A percentile compares a stretch with the other conserved stretches of the same genome.
Conservation (phyloP, 2,329 filamentous ascomycete genomes). For the Ascosphaera pollenicola region DNA sequence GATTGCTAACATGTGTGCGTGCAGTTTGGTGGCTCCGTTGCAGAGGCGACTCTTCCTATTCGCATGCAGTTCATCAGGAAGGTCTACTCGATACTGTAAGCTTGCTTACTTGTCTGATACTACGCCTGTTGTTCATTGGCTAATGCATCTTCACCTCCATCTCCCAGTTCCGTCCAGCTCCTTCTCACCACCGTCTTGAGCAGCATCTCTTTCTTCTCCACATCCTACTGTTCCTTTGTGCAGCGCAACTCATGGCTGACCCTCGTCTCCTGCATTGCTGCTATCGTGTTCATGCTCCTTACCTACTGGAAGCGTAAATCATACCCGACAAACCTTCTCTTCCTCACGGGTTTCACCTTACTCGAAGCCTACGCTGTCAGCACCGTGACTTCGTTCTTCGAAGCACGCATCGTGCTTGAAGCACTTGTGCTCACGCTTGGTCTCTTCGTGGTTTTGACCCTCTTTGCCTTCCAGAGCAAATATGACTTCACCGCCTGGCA, state of each 20-base stretch:
- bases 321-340: slow-evolving; percentile 84
- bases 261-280: slow-evolving; percentile 65
- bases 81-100: slow-evolving; percentile 81
- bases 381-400: slow-evolving; percentile 80
- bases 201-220: slow-evolving; percentile 66
- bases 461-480: slow-evolving; percentile 92
- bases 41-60: slow-evolving; percentile 86
- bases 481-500: slow-evolving; percentile 98
- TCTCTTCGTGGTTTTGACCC: slow-evolving; percentile 39
- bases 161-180: slow-evolving; percentile 58
- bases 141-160: not conserved
- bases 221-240: slow-evolving; percentile 65
- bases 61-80: slow-evolving; percentile 94
- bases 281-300: slow-evolving; percentile 63
- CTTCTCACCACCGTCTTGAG: slow-evolving; percentile 63
- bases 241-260: slow-evolving; percentile 65
- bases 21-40: slow-evolving; percentile 86
- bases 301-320: slow-evolving; percentile 94
- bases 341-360: slow-evolving; percentile 73
- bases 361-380: slow-evolving; percentile 87
- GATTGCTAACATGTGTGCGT: slow-evolving; percentile 41
- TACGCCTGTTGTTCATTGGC: not conserved
- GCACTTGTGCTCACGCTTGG: slow-evolving; percentile 64
- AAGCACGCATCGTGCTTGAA: slow-evolving; percentile 64
- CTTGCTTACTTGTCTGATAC: slow-evolving; percentile 2